Percentiles rank a stretch among this genome's conserved stretches.
phyloP scores from a whole-genome alignment of 305 asterid genomes.

The Fraxinus greggii region DNA sequence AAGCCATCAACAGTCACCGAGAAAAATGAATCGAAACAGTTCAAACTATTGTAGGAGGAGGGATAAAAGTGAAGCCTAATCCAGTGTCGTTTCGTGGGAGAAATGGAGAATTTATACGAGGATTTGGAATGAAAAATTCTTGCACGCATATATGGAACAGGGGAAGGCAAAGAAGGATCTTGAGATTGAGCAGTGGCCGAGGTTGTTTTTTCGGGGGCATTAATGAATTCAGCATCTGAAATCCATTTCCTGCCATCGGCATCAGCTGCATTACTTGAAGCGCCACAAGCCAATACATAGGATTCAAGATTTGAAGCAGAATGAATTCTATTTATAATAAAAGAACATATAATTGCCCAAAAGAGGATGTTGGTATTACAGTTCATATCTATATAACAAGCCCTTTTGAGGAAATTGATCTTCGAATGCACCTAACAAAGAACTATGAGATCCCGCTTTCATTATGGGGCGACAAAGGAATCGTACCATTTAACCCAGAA shows the following conservation, averaged over 20 bases:
- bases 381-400: slow-evolving; percentile 22
- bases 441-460: neutral
- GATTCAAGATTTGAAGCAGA: slow-evolving; percentile 29
- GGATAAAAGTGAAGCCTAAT: slow-evolving; percentile 29
- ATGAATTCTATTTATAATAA: slow-evolving; percentile 21
- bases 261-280: slow-evolving; percentile 27
- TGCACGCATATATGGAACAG: slow-evolving; percentile 19
- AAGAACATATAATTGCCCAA: slow-evolving; percentile 28
- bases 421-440: neutral
- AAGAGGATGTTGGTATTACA: slow-evolving; percentile 18
- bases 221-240: slow-evolving; percentile 16
- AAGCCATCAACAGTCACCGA: slow-evolving; percentile 21
- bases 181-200: slow-evolving; percentile 12
- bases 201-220: neutral
- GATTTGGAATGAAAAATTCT: slow-evolving; percentile 19
- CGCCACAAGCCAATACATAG: slow-evolving; percentile 52
- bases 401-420: neutral
- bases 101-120: slow-evolving; percentile 26
- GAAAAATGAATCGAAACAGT: slow-evolving; percentile 25
- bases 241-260: slow-evolving; percentile 18
- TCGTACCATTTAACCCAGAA: neutral
- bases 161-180: slow-evolving; percentile 16
- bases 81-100: slow-evolving; percentile 21
- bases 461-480: neutral
- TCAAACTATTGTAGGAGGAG: slow-evolving; percentile 9